Evolutionary conservation across 306 rosid genomes (phyloP).

Genomic region (Adenanthera pavonina): DNA sequence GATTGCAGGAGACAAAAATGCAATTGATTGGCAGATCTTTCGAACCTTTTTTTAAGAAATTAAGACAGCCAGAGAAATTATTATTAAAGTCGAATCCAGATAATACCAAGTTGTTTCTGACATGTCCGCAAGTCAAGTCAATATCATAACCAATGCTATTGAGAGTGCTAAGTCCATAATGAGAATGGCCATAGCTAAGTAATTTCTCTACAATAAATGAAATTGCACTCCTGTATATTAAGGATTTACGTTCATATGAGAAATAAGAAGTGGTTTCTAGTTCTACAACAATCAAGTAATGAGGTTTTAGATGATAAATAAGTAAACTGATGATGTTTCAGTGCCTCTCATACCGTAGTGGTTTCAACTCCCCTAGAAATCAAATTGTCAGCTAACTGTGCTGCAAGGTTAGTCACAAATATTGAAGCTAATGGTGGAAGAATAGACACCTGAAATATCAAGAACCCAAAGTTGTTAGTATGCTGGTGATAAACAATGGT

Average conservation of each 20-base stretch:
- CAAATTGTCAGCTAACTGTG: constrained; percentile 87
- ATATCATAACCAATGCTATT: not conserved
- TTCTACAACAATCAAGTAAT: not conserved
- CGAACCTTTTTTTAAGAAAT: constrained; percentile 67
- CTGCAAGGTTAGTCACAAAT: constrained; percentile 68
- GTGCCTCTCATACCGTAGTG: constrained; percentile 64
- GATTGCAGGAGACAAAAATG: constrained; percentile 93
- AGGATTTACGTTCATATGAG: constrained; percentile 9
- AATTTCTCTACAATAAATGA: not conserved
- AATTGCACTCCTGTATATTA: constrained; percentile 12
- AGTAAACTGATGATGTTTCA: constrained; percentile 24
- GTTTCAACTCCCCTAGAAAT: constrained; percentile 88
- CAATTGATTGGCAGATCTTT: constrained; percentile 95
- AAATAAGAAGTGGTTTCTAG: not conserved
- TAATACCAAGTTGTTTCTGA: constrained; percentile 17
- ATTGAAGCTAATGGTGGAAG: constrained; percentile 93
- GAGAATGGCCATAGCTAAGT: constrained; percentile 17
- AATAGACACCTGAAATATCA: constrained; percentile 82
- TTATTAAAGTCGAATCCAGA: constrained; percentile 25
- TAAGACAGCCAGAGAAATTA: constrained; percentile 34
- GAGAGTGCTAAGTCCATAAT: not conserved
- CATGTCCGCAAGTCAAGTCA: not conserved
- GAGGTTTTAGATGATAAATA: constrained; percentile 15
- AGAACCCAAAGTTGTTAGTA: constrained; percentile 22
- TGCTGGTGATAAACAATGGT: not conserved